A percentile compares a stretch with the other conserved stretches of the same genome.
phyloP scores from a whole-genome alignment of 2,329 filamentous ascomycete species.

The Dothistroma pini region DNA sequence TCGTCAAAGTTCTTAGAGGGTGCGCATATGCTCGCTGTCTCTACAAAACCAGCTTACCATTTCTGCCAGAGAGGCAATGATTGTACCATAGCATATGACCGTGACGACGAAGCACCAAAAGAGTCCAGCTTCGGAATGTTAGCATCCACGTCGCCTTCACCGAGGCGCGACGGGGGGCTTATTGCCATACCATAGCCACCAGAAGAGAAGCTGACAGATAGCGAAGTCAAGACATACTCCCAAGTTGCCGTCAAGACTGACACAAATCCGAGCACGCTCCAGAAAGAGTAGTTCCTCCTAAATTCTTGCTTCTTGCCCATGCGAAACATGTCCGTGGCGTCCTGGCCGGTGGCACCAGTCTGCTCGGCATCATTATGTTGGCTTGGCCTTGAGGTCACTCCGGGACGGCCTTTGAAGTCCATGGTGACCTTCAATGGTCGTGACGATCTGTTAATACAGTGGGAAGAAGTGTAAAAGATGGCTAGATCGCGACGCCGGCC shows the following conservation, averaged over 20 bases:
- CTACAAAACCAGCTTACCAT: no score
- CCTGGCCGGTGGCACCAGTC: background rate
- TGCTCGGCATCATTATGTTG: background rate
- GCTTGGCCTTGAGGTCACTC: no score
- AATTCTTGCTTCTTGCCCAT: constrained; percentile 26
- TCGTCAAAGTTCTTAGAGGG: no score
- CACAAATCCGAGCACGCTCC: constrained; percentile 19
- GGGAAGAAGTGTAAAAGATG: no score
- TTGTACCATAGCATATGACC: constrained; percentile 15
- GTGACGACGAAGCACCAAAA: constrained; percentile 19
- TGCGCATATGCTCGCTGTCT: no score
- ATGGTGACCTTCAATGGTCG: no score
- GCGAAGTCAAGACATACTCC: constrained; percentile 21
- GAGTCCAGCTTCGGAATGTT: constrained; percentile 2
- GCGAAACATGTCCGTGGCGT: constrained; percentile 20
- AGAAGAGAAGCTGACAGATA: constrained; percentile 16
- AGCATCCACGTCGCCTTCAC: background rate
- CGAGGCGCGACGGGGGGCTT: no score
- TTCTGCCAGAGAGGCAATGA: constrained; percentile 23
- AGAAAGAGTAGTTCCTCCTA: constrained; percentile 18
- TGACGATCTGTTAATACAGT: no score
- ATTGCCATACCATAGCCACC: constrained; percentile 15
- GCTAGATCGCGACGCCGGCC: no score
- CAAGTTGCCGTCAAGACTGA: constrained; percentile 16
- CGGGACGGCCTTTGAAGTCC: no score